phyloP scores from a whole-genome alignment of 768 basidiomycete species.

The Leucocoprinus birnbaumii region DNA sequence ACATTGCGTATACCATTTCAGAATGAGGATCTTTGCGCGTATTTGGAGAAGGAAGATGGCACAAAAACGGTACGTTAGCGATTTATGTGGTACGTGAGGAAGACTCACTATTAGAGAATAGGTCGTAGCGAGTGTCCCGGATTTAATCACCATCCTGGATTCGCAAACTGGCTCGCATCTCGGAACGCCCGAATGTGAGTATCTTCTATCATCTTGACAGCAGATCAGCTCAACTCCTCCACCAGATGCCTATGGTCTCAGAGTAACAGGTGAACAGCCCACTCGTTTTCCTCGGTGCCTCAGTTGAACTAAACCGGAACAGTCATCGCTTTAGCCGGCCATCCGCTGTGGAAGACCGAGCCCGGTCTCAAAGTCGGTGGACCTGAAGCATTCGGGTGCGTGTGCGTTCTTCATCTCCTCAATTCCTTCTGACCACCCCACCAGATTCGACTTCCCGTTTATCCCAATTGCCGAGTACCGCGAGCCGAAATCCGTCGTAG shows the following conservation, averaged over 20 bases:
- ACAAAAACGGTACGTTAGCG: slow-evolving; percentile 15
- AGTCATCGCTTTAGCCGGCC: slow-evolving; percentile 38
- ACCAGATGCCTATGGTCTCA: slow-evolving; percentile 52
- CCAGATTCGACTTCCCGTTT: slow-evolving; percentile 29
- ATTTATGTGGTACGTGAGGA: no score
- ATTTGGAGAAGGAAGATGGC: slow-evolving; percentile 30
- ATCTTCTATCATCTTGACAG: neutral
- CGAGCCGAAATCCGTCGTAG: slow-evolving; percentile 44
- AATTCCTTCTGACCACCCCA: neutral
- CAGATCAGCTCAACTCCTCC: neutral
- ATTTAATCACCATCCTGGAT: slow-evolving; percentile 63
- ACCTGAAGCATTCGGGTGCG: slow-evolving; percentile 50
- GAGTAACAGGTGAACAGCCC: slow-evolving; percentile 46
- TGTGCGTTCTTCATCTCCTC: neutral
- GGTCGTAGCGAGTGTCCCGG: slow-evolving; percentile 58
- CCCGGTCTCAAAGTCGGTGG: slow-evolving; percentile 50
- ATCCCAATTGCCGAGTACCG: slow-evolving; percentile 36
- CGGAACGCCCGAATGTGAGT: slow-evolving; percentile 50
- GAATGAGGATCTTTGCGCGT: slow-evolving; percentile 58
- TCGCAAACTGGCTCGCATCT: slow-evolving; percentile 58
- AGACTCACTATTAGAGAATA: slow-evolving; percentile 13
- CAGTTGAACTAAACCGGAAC: neutral
- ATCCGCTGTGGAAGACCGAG: slow-evolving; percentile 51
- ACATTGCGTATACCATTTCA: slow-evolving; percentile 55
- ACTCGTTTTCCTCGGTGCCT: slow-evolving; percentile 16